Conservation (phyloP, 345 rosid genomes). For the Brassica incana region DNA sequence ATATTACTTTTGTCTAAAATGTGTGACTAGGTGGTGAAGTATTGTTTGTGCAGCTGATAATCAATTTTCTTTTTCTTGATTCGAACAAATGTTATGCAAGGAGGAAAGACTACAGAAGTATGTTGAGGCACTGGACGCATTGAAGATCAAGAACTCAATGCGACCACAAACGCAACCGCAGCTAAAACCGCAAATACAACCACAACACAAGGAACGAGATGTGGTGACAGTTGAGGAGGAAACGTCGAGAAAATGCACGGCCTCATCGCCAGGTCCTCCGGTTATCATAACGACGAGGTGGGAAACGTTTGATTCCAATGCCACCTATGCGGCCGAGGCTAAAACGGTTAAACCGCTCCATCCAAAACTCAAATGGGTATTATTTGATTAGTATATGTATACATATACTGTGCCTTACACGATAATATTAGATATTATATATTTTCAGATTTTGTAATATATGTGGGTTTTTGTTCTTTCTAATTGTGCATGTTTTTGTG, state of each 20-base stretch:
- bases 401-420: background rate
- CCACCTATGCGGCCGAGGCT: conserved; percentile 39
- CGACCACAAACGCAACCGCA: conserved; percentile 26
- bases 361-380: conserved; percentile 75
- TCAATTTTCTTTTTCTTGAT: background rate
- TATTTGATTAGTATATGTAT: conserved; percentile 42
- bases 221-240: conserved; percentile 22
- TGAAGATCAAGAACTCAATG: conserved; percentile 74
- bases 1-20: too few species aligned
- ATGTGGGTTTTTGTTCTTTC: background rate
- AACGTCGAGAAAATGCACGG: conserved; percentile 36
- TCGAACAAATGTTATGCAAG: conserved; percentile 33
- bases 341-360: conserved; percentile 38
- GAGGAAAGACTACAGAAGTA: conserved; percentile 82
- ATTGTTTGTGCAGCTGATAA: background rate
- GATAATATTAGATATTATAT: background rate
- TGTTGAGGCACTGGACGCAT: conserved; percentile 78
- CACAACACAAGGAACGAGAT: background rate
- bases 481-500: conserved; percentile 2
- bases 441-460: background rate
- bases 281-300: conserved; percentile 79
- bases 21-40: background rate
- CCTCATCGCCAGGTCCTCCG: conserved; percentile 45
- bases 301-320: conserved; percentile 78
- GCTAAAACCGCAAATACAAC: conserved; percentile 39